Conservation (phyloP, 768 basidiomycete species). For the Amanita polypyramis region DNA sequence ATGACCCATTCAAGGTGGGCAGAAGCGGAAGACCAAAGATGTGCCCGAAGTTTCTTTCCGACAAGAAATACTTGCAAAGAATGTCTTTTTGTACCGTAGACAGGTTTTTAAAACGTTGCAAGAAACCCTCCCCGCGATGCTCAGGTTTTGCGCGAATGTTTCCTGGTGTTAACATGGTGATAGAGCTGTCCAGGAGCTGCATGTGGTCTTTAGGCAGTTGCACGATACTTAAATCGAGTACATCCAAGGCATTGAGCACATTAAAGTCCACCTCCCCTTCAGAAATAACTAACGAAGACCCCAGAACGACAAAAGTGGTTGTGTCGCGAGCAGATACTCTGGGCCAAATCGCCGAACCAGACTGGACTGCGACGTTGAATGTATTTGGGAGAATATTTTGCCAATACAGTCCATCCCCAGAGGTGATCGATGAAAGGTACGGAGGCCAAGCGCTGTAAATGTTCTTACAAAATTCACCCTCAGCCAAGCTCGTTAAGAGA, state of each 20-base stretch:
- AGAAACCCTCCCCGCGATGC: slow-evolving; percentile 15
- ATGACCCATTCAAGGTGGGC: slow-evolving; percentile 15
- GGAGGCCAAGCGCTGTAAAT: slow-evolving; percentile 33
- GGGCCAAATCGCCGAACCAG: slow-evolving; percentile 1
- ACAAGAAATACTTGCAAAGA: slow-evolving; percentile 26
- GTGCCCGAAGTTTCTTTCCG: slow-evolving; percentile 19
- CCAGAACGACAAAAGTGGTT: background rate
- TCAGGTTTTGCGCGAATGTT: slow-evolving; percentile 19
- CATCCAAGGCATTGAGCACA: slow-evolving; percentile 20
- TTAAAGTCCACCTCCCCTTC: slow-evolving; percentile 8
- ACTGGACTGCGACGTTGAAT: slow-evolving; percentile 17
- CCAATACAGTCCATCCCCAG: slow-evolving; percentile 33
- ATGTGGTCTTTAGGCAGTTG: slow-evolving; percentile 26
- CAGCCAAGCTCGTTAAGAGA: slow-evolving; percentile 21
- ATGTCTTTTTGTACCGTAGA: slow-evolving; percentile 4
- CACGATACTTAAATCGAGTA: slow-evolving; percentile 23
- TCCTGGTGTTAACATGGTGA: slow-evolving; percentile 17
- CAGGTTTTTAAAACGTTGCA: slow-evolving; percentile 6
- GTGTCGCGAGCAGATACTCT: background rate
- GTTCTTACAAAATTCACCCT: slow-evolving; percentile 13
- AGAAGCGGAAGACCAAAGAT: slow-evolving; percentile 28
- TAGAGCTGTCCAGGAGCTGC: slow-evolving; percentile 14
- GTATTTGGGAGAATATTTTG: slow-evolving; percentile 20
- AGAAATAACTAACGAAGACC: slow-evolving; percentile 17
- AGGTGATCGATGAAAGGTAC: slow-evolving; percentile 16